Evolutionary conservation across 2,329 filamentous ascomycete species (phyloP).

Genomic region (Cladophialophora carrionii): DNA sequence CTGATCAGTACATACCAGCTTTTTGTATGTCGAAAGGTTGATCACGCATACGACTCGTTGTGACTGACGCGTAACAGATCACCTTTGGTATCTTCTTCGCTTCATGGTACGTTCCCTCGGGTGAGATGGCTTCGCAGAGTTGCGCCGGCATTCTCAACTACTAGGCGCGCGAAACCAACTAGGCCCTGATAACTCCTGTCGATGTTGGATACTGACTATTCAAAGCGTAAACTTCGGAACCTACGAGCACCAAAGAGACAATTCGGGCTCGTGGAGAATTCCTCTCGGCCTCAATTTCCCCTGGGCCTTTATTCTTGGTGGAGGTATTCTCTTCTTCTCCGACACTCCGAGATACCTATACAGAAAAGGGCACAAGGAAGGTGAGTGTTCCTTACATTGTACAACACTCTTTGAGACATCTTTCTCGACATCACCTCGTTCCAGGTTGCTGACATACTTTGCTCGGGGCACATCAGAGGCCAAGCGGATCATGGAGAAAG

Average conservation of each 20-base stretch:
- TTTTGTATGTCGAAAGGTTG: slow-evolving; percentile 46
- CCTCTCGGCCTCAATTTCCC: slow-evolving; percentile 62
- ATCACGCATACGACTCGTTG: not conserved
- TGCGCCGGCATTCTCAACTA: not conserved
- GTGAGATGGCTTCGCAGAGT: not conserved
- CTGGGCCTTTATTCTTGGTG: slow-evolving; percentile 57
- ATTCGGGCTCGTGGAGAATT: slow-evolving; percentile 50
- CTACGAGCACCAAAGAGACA: slow-evolving; percentile 36
- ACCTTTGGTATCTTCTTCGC: slow-evolving; percentile 65
- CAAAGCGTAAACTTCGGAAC: slow-evolving; percentile 48
- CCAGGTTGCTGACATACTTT: not conserved
- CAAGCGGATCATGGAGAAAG: slow-evolving; percentile 55
- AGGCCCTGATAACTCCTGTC: too few relatives aligned
- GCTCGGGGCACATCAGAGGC: slow-evolving; percentile 44
- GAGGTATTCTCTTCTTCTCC: slow-evolving; percentile 59
- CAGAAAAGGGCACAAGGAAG: slow-evolving; percentile 57
- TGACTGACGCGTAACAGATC: slow-evolving; percentile 51
- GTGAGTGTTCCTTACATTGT: not conserved
- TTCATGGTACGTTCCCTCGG: slow-evolving; percentile 46
- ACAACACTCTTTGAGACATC: not conserved
- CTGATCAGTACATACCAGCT: slow-evolving; percentile 53
- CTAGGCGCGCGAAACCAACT: too few relatives aligned
- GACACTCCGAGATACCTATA: slow-evolving; percentile 64
- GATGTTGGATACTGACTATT: not conserved
- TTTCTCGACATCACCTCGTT: not conserved